A percentile compares a stretch with the other conserved stretches of the same genome.
phyloP scores from a whole-genome alignment of 2,329 filamentous ascomycete genomes.

The Setomelanomma holmii region DNA sequence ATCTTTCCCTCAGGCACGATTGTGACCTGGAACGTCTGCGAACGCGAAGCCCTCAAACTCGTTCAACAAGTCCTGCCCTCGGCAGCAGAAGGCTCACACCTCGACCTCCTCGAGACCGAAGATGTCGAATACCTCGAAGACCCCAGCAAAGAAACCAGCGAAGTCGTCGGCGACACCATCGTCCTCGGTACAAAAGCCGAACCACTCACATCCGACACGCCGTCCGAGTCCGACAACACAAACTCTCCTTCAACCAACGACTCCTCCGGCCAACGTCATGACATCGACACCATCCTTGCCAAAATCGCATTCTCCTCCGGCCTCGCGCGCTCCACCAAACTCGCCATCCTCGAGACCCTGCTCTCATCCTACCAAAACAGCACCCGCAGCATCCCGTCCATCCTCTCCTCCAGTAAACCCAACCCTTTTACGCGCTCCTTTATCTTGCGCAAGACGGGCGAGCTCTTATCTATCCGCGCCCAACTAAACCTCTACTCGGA shows the following conservation, averaged over 20 bases:
- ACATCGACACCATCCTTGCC: constrained; percentile 73
- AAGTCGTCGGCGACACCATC: constrained; percentile 86
- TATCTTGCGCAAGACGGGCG: constrained; percentile 91
- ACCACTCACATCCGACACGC: constrained; percentile 34
- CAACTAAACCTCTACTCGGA: constrained; percentile 97
- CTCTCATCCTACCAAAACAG: constrained; percentile 85
- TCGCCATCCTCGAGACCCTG: constrained; percentile 87
- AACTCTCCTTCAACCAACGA: neutral
- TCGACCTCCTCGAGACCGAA: constrained; percentile 79
- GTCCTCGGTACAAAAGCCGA: constrained; percentile 77
- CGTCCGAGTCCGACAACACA: constrained; percentile 58
- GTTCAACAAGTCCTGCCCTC: constrained; percentile 72
- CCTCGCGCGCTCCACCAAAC: constrained; percentile 88
- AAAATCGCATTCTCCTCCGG: constrained; percentile 98
- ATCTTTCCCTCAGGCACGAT: constrained; percentile 94
- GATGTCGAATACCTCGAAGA: constrained; percentile 89
- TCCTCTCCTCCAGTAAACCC: constrained; percentile 72
- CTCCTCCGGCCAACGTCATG: constrained; percentile 38
- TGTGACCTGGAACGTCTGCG: constrained; percentile 87
- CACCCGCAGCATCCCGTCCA: constrained; percentile 80
- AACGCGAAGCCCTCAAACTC: constrained; percentile 66
- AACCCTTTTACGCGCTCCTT: constrained; percentile 70
- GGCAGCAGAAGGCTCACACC: constrained; percentile 77
- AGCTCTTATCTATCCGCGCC: constrained; percentile 85
- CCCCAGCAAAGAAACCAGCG: constrained; percentile 72